Evolutionary conservation across 768 basidiomycete species (phyloP), one percentile per base, ranked within the genome.

Genomic region (Mycena galopus): DNA sequence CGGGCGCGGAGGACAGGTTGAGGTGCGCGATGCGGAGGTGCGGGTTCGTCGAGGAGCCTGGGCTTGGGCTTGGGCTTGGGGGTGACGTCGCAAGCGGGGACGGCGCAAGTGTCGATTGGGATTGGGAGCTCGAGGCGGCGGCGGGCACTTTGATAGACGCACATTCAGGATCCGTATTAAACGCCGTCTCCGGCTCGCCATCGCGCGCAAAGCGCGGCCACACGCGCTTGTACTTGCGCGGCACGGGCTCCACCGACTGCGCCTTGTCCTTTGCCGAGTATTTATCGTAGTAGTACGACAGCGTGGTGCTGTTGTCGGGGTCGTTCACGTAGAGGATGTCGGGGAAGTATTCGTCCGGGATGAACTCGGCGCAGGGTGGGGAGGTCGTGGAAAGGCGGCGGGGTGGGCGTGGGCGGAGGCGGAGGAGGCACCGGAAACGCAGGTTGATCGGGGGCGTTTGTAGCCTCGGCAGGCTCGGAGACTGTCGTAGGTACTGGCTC

Each of bases 1-100:
- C 53, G 42, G 78, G 74, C 2, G 51, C 35, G 7, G 76, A 72
- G 10, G 79, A 77, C 42, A 87, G 65, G 56, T 86, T 79, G 37
- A 86, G 75, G 63, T 83, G 81, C 5, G 80, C 81, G 50, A 81
- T 81, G 47, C 67, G 66, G 30, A 65, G 53, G 47, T 14, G n/a
- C n/a, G n/a, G n/a, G n/a, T n/a, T n/a, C n/a, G n/a, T n/a, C n/a
- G n/a, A n/a, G n/a, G n/a, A n/a, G n/a, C n/a, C n/a, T n/a, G n/a
- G n/a, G n/a, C n/a, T n/a, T n/a, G n/a, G n/a, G n/a, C n/a, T n/a
- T 21, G 0, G 65, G 67, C 12, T 39, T 16, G 39, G 14, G 39
- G 6, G 33, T 35, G 33, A 12, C 33, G 12, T 12, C 12, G 57
- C 59, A n/a, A 19, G 21, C 29, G 37, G 64, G 32, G 50, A 37